Evolutionary conservation across 2,329 filamentous ascomycete genomes (phyloP), one percentile per base, ranked within the genome.

Genomic region (Fonsecaea pugnacius): DNA sequence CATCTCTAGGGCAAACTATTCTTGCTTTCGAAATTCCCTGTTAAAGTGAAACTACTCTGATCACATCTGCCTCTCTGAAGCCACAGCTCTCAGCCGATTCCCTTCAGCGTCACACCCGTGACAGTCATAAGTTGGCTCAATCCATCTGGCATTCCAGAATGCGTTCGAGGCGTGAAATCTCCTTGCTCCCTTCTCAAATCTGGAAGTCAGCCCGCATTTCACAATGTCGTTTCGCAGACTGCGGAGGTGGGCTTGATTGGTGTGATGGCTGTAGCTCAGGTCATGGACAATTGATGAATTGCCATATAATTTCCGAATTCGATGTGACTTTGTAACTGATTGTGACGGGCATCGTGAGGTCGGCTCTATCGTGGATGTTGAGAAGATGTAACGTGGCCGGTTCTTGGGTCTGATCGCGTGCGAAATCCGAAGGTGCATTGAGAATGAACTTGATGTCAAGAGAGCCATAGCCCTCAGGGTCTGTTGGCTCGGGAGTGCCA

Each of bases 201-300:
- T n/a, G 18, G n/a, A 21, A 7, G n/a, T 21, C n/a, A 46, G 40
- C n/a, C 40, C 9, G n/a, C n/a, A 3, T 10, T 8, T 8, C 6
- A 46, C 6, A 46, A 21, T 21, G 40, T 46, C 18, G 40, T 18
- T 21, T 21, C 9, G n/a, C n/a, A 18, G 5, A 46, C n/a, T 12
- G 7, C 40, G n/a, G 0, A 38, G 35, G 9, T 6, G 14, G 12
- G n/a, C 8, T 46, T 21, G 8, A 18, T 21, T 24, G n/a, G 40
- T 12, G 8, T 46, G 10, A 6, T 24, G n/a, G 38, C 21, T 8
- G 8, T 46, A 46, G 40, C 12, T 21, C 18, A 9, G 40, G 40
- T 58, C 21, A 58, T 27, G 35, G 36, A 27, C 36, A 52, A 24
- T 52, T 30, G 24, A 52, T 52, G 50, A 21, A 52, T 33, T 52